Evolutionary conservation across 805 yeast species (phyloP), one percentile per base, ranked within the genome.

Genomic region (Nakazawaea wickerhamii): DNA sequence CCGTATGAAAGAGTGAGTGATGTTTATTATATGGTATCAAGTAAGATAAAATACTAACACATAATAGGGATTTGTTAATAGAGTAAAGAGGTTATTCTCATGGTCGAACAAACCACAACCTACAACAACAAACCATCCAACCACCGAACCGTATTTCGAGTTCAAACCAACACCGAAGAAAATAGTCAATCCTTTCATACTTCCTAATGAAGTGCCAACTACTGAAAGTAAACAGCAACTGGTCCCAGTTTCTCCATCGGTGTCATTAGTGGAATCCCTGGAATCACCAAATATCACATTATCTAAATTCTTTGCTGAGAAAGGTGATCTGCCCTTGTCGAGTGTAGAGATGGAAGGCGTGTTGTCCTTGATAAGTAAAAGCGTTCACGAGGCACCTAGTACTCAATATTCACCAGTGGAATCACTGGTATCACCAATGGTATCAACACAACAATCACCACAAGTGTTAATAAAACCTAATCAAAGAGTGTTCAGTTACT

Each of bases 321-420:
- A 84, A 57, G 95, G 95, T n/a, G 75, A 79, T 43, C 63, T 62
- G n/a, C 88, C 91, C 4, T 65, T 87, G 47, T 68, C 80, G 11
- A 87, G 81, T 19, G 68, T 85, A 33, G 95, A 87, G 57, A 73
- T 80, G 53, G 91, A 83, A 59, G 95, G 95, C n/a, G 91, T 86
- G 1, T 57, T 81, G 47, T 75, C 89, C 5, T 60, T 85, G 14
- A 65, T 75, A 46, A 63, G 65, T 15, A 72, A 68, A 47, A 63
- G 69, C 5, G 58, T 63, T 43, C 56, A 48, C 18, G 54, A 48
- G n/a, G 48, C n/a, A n/a, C n/a, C n/a, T n/a, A n/a, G n/a, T n/a
- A n/a, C n/a, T n/a, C n/a, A n/a, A 38, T 27, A 41, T 17, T 23
- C 19, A 35, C 2, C 5, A 2, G 27, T 10, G 27, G 13, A 13